Evolutionary conservation across 805 yeast genomes (phyloP), one percentile per base, ranked within the genome.

Genomic region (Candida koratica): DNA sequence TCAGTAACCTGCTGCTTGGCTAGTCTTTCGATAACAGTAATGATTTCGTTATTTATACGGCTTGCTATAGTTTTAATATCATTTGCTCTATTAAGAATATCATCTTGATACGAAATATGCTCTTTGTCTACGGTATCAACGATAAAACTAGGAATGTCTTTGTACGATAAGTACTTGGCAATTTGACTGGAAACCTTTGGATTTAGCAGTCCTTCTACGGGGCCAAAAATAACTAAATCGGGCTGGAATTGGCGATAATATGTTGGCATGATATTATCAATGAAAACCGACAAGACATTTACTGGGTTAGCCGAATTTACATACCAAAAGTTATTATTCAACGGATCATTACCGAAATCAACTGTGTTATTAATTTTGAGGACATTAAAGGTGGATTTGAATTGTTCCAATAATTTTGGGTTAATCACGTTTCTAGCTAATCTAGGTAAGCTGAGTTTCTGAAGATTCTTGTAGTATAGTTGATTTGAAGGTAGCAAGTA

Each of bases 221-320:
- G 67, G 3, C 69, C 68, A 6, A 60, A 27, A 12, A 64, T 28
- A 9, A 63, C 55, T 45, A 62, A 49, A 34, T 62, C 67, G 0
- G 62, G 59, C 4, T 23, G 25, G 39, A 62, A 56, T 3, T 42
- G 45, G 0, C 58, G 53, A 29, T 52, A 46, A 44, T 46, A 47
- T 5, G 28, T 32, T 1, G 64, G 60, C 13, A 60, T 34, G 17
- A 64, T 49, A 10, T 47, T 43, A 25, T 55, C 52, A 14, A 55
- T 39, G 2, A 56, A 62, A 5, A 58, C 40, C 3, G 51, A 34
- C 26, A 64, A 44, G 1, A 55, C 36, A 27, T 50, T 49, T 6
- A 55, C 26, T 3, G 65, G 58, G 12, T 47, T 30, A n/a, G 32
- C 41, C 6, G 55, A 48, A 37, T 61, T 55, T 17, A 64, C 58